Conservation (phyloP, 2,329 filamentous ascomycete genomes). For the Pseudogymnoascus sp. region DNA sequence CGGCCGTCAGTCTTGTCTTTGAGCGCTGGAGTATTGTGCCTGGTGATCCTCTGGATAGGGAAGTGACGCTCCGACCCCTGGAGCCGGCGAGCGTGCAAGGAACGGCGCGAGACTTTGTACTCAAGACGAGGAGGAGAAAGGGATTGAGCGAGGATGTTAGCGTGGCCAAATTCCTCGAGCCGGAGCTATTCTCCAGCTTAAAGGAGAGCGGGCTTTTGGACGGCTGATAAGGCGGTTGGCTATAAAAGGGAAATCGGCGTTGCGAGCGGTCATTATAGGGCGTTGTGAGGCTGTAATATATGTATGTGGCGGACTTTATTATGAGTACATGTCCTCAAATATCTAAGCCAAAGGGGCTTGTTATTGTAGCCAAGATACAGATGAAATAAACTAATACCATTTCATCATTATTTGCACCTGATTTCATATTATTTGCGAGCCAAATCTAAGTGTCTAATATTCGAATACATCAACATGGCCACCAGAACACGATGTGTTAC, state of each 20-base stretch:
- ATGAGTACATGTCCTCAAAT: conserved; percentile 4
- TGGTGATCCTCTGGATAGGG: conserved; percentile 86
- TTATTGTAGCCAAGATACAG: neutral
- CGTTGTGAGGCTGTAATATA: conserved; percentile 10
- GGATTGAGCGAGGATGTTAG: conserved; percentile 92
- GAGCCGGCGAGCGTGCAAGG: conserved; percentile 85
- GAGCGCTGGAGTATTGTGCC: conserved; percentile 95
- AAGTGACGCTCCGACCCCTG: conserved; percentile 72
- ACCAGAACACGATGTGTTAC: neutral
- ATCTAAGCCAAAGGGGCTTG: neutral
- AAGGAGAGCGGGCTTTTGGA: conserved; percentile 86
- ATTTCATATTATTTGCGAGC: neutral
- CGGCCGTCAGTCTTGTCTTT: conserved; percentile 85
- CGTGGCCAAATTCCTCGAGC: conserved; percentile 92
- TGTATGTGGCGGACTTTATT: conserved; percentile 2
- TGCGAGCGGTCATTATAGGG: conserved; percentile 9
- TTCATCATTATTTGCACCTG: neutral
- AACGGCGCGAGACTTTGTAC: conserved; percentile 88
- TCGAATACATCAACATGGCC: neutral
- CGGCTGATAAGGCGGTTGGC: conserved; percentile 28
- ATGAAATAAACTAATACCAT: conserved; percentile 6
- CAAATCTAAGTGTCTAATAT: neutral
- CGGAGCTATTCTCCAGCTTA: conserved; percentile 81
- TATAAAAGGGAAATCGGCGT: conserved; percentile 10
- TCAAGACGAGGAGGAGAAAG: conserved; percentile 91